Evolutionary conservation across 768 basidiomycete species (phyloP), one percentile per base, ranked within the genome.

Genomic region (Thelephora aurantiotincta): DNA sequence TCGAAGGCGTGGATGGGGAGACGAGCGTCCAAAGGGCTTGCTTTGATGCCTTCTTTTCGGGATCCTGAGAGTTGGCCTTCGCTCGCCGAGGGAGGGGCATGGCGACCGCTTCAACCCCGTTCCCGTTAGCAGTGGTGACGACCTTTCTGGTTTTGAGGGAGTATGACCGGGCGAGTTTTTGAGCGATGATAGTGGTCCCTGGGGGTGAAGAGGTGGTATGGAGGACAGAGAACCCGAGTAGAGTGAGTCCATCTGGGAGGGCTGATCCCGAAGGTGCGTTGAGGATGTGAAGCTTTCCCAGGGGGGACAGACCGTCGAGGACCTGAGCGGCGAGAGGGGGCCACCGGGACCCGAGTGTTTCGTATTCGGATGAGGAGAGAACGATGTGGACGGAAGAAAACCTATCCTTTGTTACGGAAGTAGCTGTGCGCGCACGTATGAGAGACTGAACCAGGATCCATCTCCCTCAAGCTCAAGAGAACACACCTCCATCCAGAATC

Each of bases 11-110:
- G 0, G 78, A 70, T 2, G 85, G 76, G 1, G 82, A 65, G 35
- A 69, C 80, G 30, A 93, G 69, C 0, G 88, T 71, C 93, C 93
- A 96, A 33, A 97, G 70, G 0, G 88, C 87, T 52, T 90, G 84
- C 65, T 92, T 94, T 43, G 82, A 76, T 7, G 84, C 80, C 50
- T 77, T 69, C 55, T 80, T 79, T 2, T 70, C 65, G 7, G 68
- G 58, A 52, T 73, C 67, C 38, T 63, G 56, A 68, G 71, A 47
- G 9, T 30, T 30, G 16, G 69, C 69, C 54, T 69, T 77, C 47
- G 68, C 74, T 19, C 72, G 71, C 41, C 80, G 72, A 22, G 72
- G 68, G 5, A 77, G 61, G 5, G 72, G 60, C 26, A 30, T 30
- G 26, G 26, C 4, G 26, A 30, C 9, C 2, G 62, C 52, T 6